These are phyloP conservation scores for Marsdenia floribunda DNA, from an alignment of 257 asterid species.

Conservation along the genomic window DNA sequence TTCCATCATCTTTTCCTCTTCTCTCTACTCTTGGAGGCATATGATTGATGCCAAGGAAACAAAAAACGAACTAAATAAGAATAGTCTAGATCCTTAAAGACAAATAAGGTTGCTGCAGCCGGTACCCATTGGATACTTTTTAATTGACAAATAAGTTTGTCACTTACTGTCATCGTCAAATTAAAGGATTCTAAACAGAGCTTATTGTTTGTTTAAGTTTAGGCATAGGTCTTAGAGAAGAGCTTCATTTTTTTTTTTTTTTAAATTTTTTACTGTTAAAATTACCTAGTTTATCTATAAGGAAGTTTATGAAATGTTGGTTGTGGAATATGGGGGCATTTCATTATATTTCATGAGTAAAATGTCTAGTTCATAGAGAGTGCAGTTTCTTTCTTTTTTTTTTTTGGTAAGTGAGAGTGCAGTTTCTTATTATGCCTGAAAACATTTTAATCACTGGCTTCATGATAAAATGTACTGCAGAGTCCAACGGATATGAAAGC, in stretches of 20 bases:
- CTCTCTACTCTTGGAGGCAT: neutral
- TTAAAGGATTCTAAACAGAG: neutral
- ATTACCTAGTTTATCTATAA: neutral
- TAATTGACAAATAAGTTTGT: neutral
- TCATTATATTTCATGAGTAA: neutral
- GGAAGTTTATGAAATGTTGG: neutral
- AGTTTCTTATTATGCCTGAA: neutral
- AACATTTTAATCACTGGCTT: too few species aligned
- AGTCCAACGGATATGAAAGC: constrained; percentile 13
- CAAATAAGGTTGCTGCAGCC: neutral
- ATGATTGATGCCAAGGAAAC: too few species aligned
- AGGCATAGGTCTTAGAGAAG: neutral
- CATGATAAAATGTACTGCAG: constrained; percentile 11
- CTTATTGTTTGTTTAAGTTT: neutral
- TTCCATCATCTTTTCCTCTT: neutral
- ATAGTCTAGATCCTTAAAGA: neutral
- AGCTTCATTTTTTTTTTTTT: neutral
- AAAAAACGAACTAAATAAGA: too few species aligned
- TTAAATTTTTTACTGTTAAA: neutral
- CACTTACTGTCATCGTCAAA: neutral
- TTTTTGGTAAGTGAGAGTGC: too few species aligned
- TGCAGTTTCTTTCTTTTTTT: neutral
- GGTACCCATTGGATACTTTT: neutral
- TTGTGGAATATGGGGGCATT: constrained; percentile 3
- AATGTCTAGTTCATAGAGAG: neutral